phyloP scores from a whole-genome alignment of 768 basidiomycete genomes.

The Boletus tylopilopsis region DNA sequence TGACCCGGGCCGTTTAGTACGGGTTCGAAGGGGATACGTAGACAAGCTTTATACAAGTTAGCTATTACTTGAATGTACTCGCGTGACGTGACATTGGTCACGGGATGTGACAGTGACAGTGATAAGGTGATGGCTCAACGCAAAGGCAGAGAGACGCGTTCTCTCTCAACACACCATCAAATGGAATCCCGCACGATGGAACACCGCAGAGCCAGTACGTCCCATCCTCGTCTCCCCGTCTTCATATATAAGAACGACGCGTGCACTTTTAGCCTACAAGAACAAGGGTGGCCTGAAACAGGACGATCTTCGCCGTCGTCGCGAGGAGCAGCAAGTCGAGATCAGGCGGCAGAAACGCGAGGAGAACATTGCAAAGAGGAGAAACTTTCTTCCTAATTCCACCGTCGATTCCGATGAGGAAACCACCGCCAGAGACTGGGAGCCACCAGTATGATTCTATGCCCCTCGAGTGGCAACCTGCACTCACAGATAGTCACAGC shows the following conservation, averaged over 20 bases:
- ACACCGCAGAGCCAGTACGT: slow-evolving; percentile 68
- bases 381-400: slow-evolving; percentile 81
- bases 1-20: slow-evolving; percentile 48
- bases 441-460: slow-evolving; percentile 57
- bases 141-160: slow-evolving; percentile 11
- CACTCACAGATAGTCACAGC: slow-evolving; percentile 36
- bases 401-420: slow-evolving; percentile 92
- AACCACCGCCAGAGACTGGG: slow-evolving; percentile 62
- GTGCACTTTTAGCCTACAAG: slow-evolving; percentile 70
- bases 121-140: slow-evolving; percentile 21
- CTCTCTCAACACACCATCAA: slow-evolving; percentile 5
- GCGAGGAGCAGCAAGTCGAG: slow-evolving; percentile 98
- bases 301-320: slow-evolving; percentile 91
- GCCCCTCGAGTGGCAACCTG: slow-evolving; percentile 5
- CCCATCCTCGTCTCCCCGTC: background rate
- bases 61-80: background rate
- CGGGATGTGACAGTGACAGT: slow-evolving; percentile 21
- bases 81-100: slow-evolving; percentile 14
- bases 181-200: slow-evolving; percentile 71
- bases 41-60: background rate
- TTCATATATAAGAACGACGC: slow-evolving; percentile 38
- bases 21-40: slow-evolving; percentile 66
- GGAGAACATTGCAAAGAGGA: slow-evolving; percentile 96
- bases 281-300: slow-evolving; percentile 85
- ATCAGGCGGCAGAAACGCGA: slow-evolving; percentile 98